Evolutionary conservation across 2,329 filamentous ascomycete species (phyloP).

Genomic region (Fusarium verrucosum): DNA sequence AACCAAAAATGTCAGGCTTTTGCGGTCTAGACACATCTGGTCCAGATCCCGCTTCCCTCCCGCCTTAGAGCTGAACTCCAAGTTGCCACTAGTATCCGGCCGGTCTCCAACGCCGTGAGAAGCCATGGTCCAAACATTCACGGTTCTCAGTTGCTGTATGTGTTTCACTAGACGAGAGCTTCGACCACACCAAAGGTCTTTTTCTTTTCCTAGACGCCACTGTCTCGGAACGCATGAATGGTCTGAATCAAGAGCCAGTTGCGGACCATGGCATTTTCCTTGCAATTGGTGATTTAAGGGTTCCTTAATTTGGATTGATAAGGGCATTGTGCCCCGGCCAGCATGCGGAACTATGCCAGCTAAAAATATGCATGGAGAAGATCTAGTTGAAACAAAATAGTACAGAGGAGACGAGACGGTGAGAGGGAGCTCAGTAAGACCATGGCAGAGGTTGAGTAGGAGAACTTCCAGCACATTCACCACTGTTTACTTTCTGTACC

Average conservation of each 20-base stretch:
- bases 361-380: neutral
- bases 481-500: too few species aligned
- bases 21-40: conserved; percentile 17
- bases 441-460: neutral
- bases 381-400: neutral
- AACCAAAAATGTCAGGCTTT: neutral
- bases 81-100: conserved; percentile 3
- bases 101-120: neutral
- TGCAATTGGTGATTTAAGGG: neutral
- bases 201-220: conserved; percentile 22
- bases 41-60: conserved; percentile 8
- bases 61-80: conserved; percentile 19
- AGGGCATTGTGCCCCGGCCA: neutral
- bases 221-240: conserved; percentile 11
- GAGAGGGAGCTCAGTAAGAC: neutral
- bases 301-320: neutral
- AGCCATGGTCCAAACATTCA: neutral
- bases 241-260: neutral
- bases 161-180: conserved; percentile 32
- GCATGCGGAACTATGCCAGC: neutral
- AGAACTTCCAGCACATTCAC: too few species aligned
- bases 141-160: conserved; percentile 27
- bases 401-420: neutral
- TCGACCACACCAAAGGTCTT: conserved; percentile 4
- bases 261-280: neutral